These are phyloP conservation scores for Monascus ruber DNA, from an alignment of 2,329 filamentous ascomycete species.

Conservation along the genomic window DNA sequence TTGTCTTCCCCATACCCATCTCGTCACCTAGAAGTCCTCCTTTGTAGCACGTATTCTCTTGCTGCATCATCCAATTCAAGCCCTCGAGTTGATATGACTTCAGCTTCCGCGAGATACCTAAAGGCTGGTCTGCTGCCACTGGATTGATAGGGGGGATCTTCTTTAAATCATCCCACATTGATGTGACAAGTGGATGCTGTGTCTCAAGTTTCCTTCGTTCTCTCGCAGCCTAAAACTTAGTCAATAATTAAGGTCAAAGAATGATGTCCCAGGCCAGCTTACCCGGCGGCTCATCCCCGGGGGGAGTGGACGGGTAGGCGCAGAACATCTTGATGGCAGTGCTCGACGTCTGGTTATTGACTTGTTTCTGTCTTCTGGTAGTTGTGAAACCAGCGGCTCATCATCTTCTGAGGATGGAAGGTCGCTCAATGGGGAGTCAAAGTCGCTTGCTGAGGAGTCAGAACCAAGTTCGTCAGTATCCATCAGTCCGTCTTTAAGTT, in stretches of 20 bases:
- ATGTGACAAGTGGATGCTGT: slow-evolving; percentile 65
- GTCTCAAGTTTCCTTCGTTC: slow-evolving; percentile 59
- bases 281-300: slow-evolving; percentile 18
- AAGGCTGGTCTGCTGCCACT: slow-evolving; percentile 57
- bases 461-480: slow-evolving; percentile 7
- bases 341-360: too few species aligned
- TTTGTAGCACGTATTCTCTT: slow-evolving; percentile 75
- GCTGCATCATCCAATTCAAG: slow-evolving; percentile 83
- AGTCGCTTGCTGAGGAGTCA: not conserved
- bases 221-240: slow-evolving; percentile 23
- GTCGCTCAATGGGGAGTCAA: too few species aligned
- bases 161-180: slow-evolving; percentile 75
- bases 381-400: slow-evolving; percentile 1
- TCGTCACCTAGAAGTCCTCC: slow-evolving; percentile 91
- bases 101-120: slow-evolving; percentile 66
- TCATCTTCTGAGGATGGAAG: slow-evolving; percentile 10
- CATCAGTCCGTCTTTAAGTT: slow-evolving; percentile 9
- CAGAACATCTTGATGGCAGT: not conserved
- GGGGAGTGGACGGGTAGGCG: not conserved
- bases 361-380: not conserved
- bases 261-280: slow-evolving; percentile 12
- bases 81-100: slow-evolving; percentile 94
- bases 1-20: slow-evolving; percentile 98
- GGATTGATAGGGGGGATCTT: slow-evolving; percentile 55
- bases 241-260: slow-evolving; percentile 21